These are phyloP conservation scores for Cercospora zeae-maydis DNA, from an alignment of 2,329 filamentous ascomycete genomes.

Conservation along the genomic window DNA sequence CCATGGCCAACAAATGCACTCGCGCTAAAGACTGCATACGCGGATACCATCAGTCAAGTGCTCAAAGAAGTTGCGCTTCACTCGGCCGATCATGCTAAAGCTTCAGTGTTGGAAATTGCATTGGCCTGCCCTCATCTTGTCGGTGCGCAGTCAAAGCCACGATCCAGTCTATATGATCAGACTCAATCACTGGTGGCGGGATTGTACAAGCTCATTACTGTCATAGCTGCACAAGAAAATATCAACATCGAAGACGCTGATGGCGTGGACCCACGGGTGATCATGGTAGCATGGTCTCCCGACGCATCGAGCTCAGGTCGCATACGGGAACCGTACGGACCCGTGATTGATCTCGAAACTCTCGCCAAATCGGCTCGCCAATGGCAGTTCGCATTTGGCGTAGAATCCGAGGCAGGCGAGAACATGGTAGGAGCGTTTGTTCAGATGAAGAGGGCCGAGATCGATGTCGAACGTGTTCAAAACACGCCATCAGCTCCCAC, in stretches of 20 bases:
- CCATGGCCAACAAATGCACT: constrained; percentile 41
- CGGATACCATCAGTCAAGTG: constrained; percentile 42
- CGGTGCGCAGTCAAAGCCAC: constrained; percentile 48
- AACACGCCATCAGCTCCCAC: constrained; percentile 5
- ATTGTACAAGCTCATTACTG: constrained; percentile 73
- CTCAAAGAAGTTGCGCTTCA: constrained; percentile 41
- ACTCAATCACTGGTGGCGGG: constrained; percentile 71
- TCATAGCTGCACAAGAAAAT: constrained; percentile 63
- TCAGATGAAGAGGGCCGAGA: constrained; percentile 31
- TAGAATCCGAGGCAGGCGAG: constrained; percentile 63
- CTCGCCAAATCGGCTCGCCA: constrained; percentile 50
- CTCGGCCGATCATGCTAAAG: constrained; percentile 30
- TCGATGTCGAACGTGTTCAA: constrained; percentile 37
- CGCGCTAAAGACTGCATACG: constrained; percentile 44
- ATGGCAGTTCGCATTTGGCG: constrained; percentile 65
- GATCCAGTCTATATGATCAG: constrained; percentile 60
- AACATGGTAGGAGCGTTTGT: constrained; percentile 51
- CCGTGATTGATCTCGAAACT: constrained; percentile 49
- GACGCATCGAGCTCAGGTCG: constrained; percentile 14
- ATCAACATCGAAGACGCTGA: constrained; percentile 63
- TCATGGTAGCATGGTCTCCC: constrained; percentile 64
- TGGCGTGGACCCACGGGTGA: constrained; percentile 70
- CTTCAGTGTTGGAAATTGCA: constrained; percentile 56
- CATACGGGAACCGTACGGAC: constrained; percentile 42
- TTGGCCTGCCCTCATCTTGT: constrained; percentile 61